phyloP scores from a whole-genome alignment of 176 grass and related monocot species.

The Aegilops umbellulata region DNA sequence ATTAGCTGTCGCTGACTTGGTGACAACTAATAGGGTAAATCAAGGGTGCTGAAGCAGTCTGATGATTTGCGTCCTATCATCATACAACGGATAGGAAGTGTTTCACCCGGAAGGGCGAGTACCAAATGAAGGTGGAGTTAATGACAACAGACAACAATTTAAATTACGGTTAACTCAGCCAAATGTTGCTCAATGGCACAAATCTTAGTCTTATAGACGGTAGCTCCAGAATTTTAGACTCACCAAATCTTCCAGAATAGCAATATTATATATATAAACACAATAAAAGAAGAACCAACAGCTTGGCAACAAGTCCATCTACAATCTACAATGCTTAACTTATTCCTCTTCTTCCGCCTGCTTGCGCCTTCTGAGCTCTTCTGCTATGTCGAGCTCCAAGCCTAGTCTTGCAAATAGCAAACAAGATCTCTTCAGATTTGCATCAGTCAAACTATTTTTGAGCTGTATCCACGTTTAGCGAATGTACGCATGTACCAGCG shows the following conservation, averaged over 20 bases:
- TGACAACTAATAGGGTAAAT: no score
- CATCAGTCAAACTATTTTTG: not conserved
- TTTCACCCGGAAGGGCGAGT: no score
- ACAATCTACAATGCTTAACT: constrained; percentile 7
- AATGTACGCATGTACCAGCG: not conserved
- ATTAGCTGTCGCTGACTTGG: no score
- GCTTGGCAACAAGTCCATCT: constrained; percentile 1
- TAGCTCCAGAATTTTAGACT: not conserved
- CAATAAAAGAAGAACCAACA: not conserved
- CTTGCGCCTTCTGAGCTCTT: not conserved
- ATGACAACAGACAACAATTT: not conserved
- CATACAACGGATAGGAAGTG: no score
- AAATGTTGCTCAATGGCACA: not conserved
- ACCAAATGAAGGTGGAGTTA: not conserved
- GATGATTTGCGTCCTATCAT: no score
- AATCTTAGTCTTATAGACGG: not conserved
- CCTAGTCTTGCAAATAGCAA: constrained; percentile 23
- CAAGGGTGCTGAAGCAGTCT: no score
- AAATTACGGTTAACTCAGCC: not conserved
- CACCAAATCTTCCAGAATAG: not conserved
- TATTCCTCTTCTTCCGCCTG: not conserved
- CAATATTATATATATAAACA: not conserved
- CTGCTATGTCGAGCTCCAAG: not conserved
- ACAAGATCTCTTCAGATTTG: not conserved
- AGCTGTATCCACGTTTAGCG: not conserved